Evolutionary conservation across 257 asterid species (phyloP).

Genomic region (Solanum etuberosum): DNA sequence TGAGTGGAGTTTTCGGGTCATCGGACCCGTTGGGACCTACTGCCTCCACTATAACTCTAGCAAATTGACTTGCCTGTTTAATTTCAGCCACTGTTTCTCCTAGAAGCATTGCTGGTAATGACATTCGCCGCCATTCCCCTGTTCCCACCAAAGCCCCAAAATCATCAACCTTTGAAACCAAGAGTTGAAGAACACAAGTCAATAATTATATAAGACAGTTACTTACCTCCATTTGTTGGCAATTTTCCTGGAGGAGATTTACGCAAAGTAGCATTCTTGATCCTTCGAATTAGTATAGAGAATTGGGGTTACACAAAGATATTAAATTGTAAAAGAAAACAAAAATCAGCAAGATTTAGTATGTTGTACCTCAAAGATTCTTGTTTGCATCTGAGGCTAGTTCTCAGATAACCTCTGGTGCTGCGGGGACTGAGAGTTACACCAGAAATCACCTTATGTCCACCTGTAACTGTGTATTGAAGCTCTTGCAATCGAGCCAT

Average conservation of each 20-base stretch:
- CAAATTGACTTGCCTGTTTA: slow-evolving; percentile 63
- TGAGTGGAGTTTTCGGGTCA: slow-evolving; percentile 70
- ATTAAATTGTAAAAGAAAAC: not conserved
- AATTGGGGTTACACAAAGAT: not conserved
- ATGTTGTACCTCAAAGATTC: slow-evolving; percentile 45
- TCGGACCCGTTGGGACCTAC: slow-evolving; percentile 24
- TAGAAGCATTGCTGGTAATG: slow-evolving; percentile 82
- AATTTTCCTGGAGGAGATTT: slow-evolving; percentile 75
- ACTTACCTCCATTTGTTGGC: slow-evolving; percentile 44
- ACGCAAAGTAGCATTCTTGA: slow-evolving; percentile 33
- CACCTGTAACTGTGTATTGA: slow-evolving; percentile 61
- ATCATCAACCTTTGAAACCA: not conserved
- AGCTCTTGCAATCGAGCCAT: slow-evolving; percentile 92
- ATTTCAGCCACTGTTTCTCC: slow-evolving; percentile 86
- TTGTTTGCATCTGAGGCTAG: slow-evolving; percentile 59
- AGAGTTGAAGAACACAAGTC: not conserved
- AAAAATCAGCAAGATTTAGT: not conserved
- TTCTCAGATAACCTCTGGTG: slow-evolving; percentile 31
- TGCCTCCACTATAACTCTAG: slow-evolving; percentile 44
- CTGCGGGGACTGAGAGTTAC: slow-evolving; percentile 60
- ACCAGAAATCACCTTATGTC: slow-evolving; percentile 40
- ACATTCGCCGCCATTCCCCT: slow-evolving; percentile 76
- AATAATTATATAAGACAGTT: not conserved
- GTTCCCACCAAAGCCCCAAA: not conserved
- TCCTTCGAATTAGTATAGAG: slow-evolving; percentile 21